These are phyloP conservation scores for Clarireedia hainanense DNA, from an alignment of 2,329 filamentous ascomycete genomes.

Conservation along the genomic window DNA sequence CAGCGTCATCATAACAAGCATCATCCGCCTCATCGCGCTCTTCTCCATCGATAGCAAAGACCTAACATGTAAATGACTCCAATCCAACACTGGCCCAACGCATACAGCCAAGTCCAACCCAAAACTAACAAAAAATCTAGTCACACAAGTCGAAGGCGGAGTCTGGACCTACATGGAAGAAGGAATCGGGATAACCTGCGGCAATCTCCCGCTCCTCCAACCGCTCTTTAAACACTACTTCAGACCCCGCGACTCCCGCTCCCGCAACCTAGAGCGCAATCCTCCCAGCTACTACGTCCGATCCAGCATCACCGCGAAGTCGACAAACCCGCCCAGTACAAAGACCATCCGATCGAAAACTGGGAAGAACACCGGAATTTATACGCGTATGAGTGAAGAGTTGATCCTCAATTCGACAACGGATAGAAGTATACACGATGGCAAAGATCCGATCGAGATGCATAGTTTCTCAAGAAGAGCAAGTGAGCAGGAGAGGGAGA, in stretches of 20 bases:
- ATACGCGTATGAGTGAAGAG: background rate
- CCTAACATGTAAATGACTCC: background rate
- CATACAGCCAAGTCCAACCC: background rate
- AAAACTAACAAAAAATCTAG: background rate
- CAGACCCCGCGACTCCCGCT: background rate
- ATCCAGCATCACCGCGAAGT: background rate
- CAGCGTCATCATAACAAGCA: background rate
- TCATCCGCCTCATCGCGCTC: background rate
- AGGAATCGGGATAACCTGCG: conserved; percentile 29
- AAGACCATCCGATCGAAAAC: background rate
- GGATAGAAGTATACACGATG: background rate
- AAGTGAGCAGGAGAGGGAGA: background rate
- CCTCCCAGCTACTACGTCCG: background rate
- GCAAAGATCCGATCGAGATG: background rate
- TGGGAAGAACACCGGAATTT: background rate
- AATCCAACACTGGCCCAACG: background rate
- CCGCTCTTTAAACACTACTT: conserved; percentile 24
- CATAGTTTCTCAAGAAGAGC: background rate
- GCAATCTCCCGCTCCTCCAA: conserved; percentile 28
- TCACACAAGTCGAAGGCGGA: conserved; percentile 15
- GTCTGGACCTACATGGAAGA: conserved; percentile 37
- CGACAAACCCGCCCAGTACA: background rate
- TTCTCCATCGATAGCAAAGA: background rate
- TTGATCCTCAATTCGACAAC: background rate
- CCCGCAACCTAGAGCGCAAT: background rate